Percentiles rank a stretch among this genome's conserved stretches.
phyloP scores from a whole-genome alignment of 2,329 filamentous ascomycete species.

The Ascochyta pisi region DNA sequence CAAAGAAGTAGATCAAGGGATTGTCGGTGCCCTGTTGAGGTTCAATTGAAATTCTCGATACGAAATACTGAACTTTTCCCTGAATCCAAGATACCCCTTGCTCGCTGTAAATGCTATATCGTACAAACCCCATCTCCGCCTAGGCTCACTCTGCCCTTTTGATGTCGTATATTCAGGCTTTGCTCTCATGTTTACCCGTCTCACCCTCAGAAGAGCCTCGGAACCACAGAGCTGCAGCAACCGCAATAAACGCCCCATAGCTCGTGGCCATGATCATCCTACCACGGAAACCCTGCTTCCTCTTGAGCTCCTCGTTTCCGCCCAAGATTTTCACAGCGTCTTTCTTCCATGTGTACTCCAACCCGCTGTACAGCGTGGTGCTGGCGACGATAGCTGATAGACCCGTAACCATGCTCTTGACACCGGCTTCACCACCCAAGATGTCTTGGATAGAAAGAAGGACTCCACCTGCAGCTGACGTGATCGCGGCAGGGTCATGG shows the following conservation, averaged over 20 bases:
- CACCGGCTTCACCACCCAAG: slow-evolving; percentile 41
- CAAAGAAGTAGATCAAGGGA: background rate
- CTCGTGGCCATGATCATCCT: slow-evolving; percentile 56
- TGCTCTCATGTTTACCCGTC: slow-evolving; percentile 15
- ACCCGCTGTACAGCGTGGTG: slow-evolving; percentile 92
- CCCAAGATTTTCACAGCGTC: slow-evolving; percentile 87
- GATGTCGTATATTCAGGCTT: background rate
- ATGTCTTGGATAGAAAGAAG: slow-evolving; percentile 33
- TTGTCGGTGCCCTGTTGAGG: no score
- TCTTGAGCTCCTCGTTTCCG: slow-evolving; percentile 55
- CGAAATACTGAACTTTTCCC: background rate
- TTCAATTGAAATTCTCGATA: background rate
- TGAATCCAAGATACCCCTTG: background rate
- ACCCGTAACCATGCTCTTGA: slow-evolving; percentile 45
- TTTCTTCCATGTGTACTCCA: slow-evolving; percentile 90
- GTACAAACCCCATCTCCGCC: background rate
- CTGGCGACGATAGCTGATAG: slow-evolving; percentile 80
- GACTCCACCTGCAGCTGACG: slow-evolving; percentile 46
- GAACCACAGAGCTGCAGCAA: slow-evolving; percentile 46
- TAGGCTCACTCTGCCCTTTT: background rate
- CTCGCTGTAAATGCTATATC: background rate
- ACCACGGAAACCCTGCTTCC: slow-evolving; percentile 56
- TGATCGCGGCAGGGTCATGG: slow-evolving; percentile 62
- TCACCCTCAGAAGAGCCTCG: slow-evolving; percentile 17
- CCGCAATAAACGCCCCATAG: slow-evolving; percentile 54